phyloP scores from a whole-genome alignment of 164 flowering plant genomes.

The Tetrastigma voinierianum region DNA sequence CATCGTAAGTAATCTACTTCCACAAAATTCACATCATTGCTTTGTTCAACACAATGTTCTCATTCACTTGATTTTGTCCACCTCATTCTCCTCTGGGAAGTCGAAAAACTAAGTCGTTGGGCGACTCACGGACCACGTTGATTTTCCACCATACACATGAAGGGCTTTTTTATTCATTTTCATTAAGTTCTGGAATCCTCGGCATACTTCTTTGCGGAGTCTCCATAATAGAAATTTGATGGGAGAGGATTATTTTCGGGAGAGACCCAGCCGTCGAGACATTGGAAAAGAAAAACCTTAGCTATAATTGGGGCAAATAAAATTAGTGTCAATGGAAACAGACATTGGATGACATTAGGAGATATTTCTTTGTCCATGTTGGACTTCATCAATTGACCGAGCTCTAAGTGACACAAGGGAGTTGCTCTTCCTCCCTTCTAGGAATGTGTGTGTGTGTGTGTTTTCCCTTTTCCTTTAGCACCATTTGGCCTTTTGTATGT shows the following conservation, averaged over 20 bases:
- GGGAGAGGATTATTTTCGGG: conserved; percentile 26
- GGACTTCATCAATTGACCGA: no score
- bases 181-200: conserved; percentile 15
- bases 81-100: conserved; percentile 23
- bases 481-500: no score
- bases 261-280: no score
- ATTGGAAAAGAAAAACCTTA: conserved; percentile 18
- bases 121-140: conserved; percentile 10
- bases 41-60: conserved; percentile 26
- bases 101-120: conserved; percentile 16
- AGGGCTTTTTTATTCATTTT: conserved; percentile 27
- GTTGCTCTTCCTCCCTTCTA: no score
- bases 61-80: conserved; percentile 21
- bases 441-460: no score
- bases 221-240: conserved; percentile 25
- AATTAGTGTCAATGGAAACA: not conserved
- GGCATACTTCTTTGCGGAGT: conserved; percentile 22
- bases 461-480: no score
- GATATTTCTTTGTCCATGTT: no score
- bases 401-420: no score
- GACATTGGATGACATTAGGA: not conserved
- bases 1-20: conserved; percentile 26
- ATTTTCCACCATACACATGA: conserved; percentile 9
- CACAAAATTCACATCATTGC: conserved; percentile 16
- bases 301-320: not conserved